A percentile compares a stretch with the other conserved stretches of the same genome.
Evolutionary conservation across 208 protist genomes (phyloP).

Genomic region (Leishmania mexicana): DNA sequence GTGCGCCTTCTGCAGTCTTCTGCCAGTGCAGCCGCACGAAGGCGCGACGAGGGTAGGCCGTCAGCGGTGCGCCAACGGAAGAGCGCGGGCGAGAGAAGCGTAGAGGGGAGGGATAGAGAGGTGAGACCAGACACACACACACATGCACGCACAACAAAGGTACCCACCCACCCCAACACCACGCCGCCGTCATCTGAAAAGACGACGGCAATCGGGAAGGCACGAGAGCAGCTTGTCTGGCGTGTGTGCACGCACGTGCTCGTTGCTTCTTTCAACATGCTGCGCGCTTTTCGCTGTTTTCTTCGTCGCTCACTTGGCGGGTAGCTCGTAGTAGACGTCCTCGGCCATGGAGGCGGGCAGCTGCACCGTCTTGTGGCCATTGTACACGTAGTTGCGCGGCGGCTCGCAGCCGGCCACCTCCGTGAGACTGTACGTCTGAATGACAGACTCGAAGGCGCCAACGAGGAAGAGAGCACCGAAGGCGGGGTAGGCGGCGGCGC

Average conservation of each 20-base stretch:
- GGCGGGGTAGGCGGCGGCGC: constrained; percentile 51
- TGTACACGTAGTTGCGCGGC: constrained; percentile 72
- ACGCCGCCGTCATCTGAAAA: not conserved
- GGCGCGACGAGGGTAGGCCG: not conserved
- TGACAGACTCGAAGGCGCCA: constrained; percentile 63
- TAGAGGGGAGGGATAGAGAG: not conserved
- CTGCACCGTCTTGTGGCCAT: constrained; percentile 76
- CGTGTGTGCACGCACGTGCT: not conserved
- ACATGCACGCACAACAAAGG: not conserved
- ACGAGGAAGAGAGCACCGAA: constrained; percentile 78
- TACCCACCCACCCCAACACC: not conserved
- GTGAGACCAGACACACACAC: too few species aligned
- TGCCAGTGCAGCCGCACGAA: not conserved
- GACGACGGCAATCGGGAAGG: not conserved
- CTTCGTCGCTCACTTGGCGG: not conserved
- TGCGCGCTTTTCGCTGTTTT: not conserved
- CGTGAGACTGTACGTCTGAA: constrained; percentile 65
- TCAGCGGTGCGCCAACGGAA: not conserved
- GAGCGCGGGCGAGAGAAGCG: not conserved
- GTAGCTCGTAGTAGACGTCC: constrained; percentile 34
- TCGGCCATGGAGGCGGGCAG: constrained; percentile 38
- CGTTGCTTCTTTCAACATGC: not conserved
- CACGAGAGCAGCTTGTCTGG: not conserved
- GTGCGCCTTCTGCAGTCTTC: not conserved
- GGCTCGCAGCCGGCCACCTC: constrained; percentile 76